These are phyloP conservation scores for Neoarthrinium moseri DNA, from an alignment of 2,329 filamentous ascomycete species.

Conservation along the genomic window DNA sequence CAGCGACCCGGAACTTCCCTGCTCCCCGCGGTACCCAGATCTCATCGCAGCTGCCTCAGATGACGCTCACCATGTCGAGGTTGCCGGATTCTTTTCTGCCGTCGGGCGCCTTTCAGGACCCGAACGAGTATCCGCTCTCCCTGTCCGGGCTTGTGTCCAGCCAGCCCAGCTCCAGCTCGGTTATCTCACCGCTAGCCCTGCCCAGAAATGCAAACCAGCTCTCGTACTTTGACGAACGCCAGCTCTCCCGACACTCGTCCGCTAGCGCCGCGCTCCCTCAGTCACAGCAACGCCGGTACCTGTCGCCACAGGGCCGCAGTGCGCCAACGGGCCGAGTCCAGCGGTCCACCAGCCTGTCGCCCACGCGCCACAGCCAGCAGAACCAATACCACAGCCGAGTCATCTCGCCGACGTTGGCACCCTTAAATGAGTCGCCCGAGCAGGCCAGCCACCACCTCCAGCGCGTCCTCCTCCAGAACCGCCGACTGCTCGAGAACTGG, in stretches of 20 bases:
- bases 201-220: constrained; percentile 31
- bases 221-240: constrained; percentile 35
- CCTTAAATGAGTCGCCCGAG: constrained; percentile 15
- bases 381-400: background rate
- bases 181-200: constrained; percentile 39
- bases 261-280: constrained; percentile 18
- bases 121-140: constrained; percentile 26
- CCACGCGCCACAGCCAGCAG: constrained; percentile 17
- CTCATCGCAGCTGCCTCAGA: constrained; percentile 12
- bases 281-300: constrained; percentile 18
- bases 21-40: background rate
- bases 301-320: constrained; percentile 22
- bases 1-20: background rate
- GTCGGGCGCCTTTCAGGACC: constrained; percentile 33
- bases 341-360: constrained; percentile 31
- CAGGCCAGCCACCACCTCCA: constrained; percentile 18
- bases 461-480: constrained; percentile 21
- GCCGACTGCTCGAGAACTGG: constrained; percentile 43
- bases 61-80: constrained; percentile 38
- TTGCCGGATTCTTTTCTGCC: constrained; percentile 42
- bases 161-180: constrained; percentile 31
- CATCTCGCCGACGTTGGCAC: constrained; percentile 13
- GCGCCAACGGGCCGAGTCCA: constrained; percentile 19
- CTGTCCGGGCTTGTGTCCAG: constrained; percentile 17
- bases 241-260: constrained; percentile 21